Percentiles rank a stretch among this genome's conserved stretches.
These are phyloP conservation scores for Theobroma grandiflorum DNA, from an alignment of 441 rosid species.

Conservation along the genomic window DNA sequence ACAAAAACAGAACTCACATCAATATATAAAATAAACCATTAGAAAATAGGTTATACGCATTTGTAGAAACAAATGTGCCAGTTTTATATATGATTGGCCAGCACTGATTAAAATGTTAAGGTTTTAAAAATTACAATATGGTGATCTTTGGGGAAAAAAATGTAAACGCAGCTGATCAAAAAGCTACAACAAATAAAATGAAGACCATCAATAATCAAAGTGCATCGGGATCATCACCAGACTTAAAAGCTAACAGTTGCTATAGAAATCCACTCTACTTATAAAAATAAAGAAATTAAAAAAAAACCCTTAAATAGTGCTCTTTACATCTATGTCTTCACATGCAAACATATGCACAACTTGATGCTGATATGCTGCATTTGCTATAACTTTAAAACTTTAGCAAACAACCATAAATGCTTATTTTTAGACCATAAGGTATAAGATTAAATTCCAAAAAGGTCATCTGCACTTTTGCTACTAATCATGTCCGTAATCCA, in stretches of 20 bases:
- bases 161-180: neutral
- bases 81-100: too few species aligned
- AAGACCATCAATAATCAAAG: neutral
- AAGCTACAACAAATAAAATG: neutral
- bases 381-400: constrained; percentile 6
- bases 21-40: neutral
- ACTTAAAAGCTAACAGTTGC: neutral
- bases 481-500: neutral
- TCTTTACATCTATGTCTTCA: constrained; percentile 9
- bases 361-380: constrained; percentile 1
- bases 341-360: neutral
- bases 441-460: neutral
- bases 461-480: neutral
- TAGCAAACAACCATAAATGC: neutral
- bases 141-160: neutral
- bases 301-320: neutral
- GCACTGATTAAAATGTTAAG: neutral
- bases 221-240: neutral
- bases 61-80: neutral
- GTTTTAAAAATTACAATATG: neutral
- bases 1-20: neutral
- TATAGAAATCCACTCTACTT: neutral
- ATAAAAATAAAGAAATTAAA: neutral
- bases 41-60: neutral
- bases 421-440: neutral